Conservation (phyloP, 176 grass and related monocot species). For the Phoenix roebelenii region DNA sequence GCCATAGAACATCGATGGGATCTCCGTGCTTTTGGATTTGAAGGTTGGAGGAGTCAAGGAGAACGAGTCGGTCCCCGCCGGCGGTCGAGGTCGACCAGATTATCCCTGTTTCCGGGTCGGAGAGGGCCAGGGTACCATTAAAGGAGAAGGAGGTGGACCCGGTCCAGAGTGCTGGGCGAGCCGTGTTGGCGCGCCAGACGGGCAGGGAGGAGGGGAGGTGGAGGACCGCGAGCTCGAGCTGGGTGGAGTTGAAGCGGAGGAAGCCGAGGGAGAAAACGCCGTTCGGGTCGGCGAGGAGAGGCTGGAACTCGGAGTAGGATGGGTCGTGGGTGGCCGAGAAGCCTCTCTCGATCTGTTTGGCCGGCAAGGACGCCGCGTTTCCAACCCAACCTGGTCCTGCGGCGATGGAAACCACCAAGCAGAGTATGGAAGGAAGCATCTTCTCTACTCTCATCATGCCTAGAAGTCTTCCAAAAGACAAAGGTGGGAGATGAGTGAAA, state of each 20-base stretch:
- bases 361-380: constrained; percentile 2
- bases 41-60: constrained; percentile 81
- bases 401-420: no score
- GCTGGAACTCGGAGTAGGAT: constrained; percentile 58
- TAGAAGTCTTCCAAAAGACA: no score
- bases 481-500: no score
- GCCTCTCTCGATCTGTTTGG: constrained; percentile 48
- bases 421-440: no score
- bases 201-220: constrained; percentile 64
- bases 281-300: constrained; percentile 62
- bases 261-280: constrained; percentile 71
- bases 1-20: constrained; percentile 33
- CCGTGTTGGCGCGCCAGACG: constrained; percentile 59
- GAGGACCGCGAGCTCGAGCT: constrained; percentile 69
- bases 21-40: constrained; percentile 40
- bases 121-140: constrained; percentile 46
- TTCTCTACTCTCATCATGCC: no score
- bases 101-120: constrained; percentile 21
- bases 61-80: constrained; percentile 42
- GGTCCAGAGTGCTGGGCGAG: constrained; percentile 32
- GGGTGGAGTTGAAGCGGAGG: constrained; percentile 47
- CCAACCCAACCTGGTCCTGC: not conserved
- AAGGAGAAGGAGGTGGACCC: constrained; percentile 42
- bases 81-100: constrained; percentile 29
- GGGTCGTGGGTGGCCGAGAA: constrained; percentile 48